Percentiles rank a stretch among this genome's conserved stretches.
phyloP scores from a whole-genome alignment of 768 basidiomycete genomes.

The Mycena sanguinolenta region DNA sequence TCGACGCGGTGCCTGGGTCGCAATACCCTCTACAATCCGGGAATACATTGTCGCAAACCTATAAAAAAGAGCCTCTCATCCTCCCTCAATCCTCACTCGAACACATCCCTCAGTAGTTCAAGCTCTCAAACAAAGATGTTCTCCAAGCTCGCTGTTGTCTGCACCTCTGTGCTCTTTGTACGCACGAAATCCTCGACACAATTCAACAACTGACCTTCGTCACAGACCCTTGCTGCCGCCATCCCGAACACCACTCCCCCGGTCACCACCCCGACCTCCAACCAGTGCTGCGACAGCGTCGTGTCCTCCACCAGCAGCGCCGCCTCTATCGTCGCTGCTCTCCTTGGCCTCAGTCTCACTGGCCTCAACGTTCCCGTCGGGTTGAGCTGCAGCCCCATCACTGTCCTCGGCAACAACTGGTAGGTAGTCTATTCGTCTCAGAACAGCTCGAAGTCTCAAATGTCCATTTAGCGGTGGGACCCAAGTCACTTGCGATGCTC shows the following conservation, averaged over 20 bases:
- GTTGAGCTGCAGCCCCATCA: slow-evolving; percentile 3
- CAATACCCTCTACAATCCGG: no score
- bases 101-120: background rate
- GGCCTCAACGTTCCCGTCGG: background rate
- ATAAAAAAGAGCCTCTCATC: background rate
- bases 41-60: background rate
- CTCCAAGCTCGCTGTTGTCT: background rate
- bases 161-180: background rate
- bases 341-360: background rate
- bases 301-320: background rate
- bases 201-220: background rate
- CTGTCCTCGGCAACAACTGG: background rate
- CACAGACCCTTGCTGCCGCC: background rate
- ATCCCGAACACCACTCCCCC: background rate
- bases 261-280: background rate
- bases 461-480: background rate
- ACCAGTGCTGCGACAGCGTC: background rate
- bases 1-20: no score
- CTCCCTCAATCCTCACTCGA: background rate
- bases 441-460: background rate
- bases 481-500: background rate
- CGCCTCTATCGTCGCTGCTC: background rate
- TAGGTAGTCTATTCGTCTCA: background rate
- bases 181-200: background rate
- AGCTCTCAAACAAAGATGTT: slow-evolving; percentile 2